phyloP scores from a whole-genome alignment of 2,329 filamentous ascomycete genomes.

The Didymella exigua region DNA sequence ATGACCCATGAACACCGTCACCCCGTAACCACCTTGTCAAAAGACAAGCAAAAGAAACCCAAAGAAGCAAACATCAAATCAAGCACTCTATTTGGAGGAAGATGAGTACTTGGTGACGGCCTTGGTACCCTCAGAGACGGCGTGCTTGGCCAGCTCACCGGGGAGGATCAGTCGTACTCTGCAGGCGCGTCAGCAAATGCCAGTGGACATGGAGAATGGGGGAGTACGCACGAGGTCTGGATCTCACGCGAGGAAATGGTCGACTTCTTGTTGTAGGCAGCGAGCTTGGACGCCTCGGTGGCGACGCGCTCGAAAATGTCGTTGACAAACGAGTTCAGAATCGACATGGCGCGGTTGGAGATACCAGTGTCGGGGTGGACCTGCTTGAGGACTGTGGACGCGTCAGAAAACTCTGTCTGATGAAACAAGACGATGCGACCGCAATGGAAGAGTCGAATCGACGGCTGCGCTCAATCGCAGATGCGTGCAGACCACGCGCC shows the following conservation, averaged over 20 bases:
- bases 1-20: constrained; percentile 53
- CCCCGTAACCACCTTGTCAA: constrained; percentile 51
- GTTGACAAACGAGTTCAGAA: constrained; percentile 99
- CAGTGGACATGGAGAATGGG: background rate
- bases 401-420: constrained; percentile 17
- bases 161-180: constrained; percentile 94
- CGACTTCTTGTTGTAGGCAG: constrained; percentile 99
- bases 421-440: constrained; percentile 46
- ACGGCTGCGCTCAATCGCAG: background rate
- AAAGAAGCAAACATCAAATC: constrained; percentile 52
- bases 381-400: constrained; percentile 87
- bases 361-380: constrained; percentile 99
- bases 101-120: constrained; percentile 99
- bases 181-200: constrained; percentile 35
- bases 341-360: constrained; percentile 99
- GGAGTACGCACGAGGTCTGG: constrained; percentile 78
- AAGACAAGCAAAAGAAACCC: constrained; percentile 60
- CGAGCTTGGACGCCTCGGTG: constrained; percentile 97
- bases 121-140: constrained; percentile 99
- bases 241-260: constrained; percentile 99
- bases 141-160: constrained; percentile 98
- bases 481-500: constrained; percentile 20
- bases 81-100: constrained; percentile 86
- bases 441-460: constrained; percentile 6
- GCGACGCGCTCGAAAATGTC: constrained; percentile 99